Percentiles rank a stretch among this genome's conserved stretches.
Evolutionary conservation across 208 protist genomes (phyloP).

Genomic region (Trypanosoma vivax): DNA sequence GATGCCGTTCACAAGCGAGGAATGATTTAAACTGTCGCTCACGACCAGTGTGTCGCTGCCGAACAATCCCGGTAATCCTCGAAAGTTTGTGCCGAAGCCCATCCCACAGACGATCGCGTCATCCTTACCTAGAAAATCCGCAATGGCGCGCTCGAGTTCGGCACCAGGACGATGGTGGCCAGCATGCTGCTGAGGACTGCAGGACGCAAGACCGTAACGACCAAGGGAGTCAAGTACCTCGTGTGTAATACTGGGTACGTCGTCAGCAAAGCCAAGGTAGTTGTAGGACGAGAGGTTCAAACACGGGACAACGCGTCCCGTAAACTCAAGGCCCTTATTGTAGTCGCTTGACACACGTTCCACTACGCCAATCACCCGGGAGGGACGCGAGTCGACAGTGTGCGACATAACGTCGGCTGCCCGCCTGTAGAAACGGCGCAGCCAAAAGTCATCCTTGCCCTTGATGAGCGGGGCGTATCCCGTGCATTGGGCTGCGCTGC

Average conservation of each 20-base stretch:
- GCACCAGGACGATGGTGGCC: conserved; percentile 47
- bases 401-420: conserved; percentile 88
- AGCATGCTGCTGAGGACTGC: conserved; percentile 55
- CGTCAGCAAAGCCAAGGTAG: conserved; percentile 98
- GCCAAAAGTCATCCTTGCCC: conserved; percentile 94
- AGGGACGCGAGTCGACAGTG: conserved; percentile 90
- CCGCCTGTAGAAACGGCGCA: conserved; percentile 88
- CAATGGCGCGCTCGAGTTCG: conserved; percentile 88
- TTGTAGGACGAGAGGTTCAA: conserved; percentile 98
- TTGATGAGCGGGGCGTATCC: conserved; percentile 95
- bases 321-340: conserved; percentile 83
- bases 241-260: conserved; percentile 74
- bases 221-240: conserved; percentile 77
- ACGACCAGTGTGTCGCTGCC: conserved; percentile 92
- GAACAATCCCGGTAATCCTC: conserved; percentile 87
- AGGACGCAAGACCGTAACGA: conserved; percentile 65
- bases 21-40: conserved; percentile 96
- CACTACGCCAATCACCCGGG: conserved; percentile 90
- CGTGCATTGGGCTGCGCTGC: conserved; percentile 10
- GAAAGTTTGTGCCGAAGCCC: conserved; percentile 90
- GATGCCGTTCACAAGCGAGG: conserved; percentile 96
- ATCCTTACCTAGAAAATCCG: conserved; percentile 92
- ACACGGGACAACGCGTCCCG: conserved; percentile 61
- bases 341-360: conserved; percentile 83
- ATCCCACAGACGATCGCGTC: conserved; percentile 93